These are phyloP conservation scores for Neopestalotiopsis rosae DNA, from an alignment of 2,329 filamentous ascomycete species.

Conservation along the genomic window DNA sequence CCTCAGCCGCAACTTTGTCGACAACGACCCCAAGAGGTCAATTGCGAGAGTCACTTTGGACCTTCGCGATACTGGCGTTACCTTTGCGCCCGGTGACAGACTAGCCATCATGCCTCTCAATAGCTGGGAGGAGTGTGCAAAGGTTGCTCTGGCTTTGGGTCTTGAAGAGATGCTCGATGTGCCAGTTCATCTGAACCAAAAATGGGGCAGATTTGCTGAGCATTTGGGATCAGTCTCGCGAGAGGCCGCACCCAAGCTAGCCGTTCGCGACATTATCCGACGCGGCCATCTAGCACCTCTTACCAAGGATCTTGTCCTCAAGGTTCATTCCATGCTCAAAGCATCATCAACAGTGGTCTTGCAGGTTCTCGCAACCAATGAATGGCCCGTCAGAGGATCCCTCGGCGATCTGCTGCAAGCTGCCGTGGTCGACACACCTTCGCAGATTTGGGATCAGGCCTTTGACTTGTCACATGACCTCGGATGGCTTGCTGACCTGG, in stretches of 20 bases:
- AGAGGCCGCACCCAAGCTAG: slow-evolving; percentile 38
- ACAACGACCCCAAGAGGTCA: slow-evolving; percentile 49
- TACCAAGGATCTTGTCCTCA: slow-evolving; percentile 55
- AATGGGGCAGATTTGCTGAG: slow-evolving; percentile 53
- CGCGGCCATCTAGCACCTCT: slow-evolving; percentile 57
- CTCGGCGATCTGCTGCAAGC: slow-evolving; percentile 56
- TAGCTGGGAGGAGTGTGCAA: slow-evolving; percentile 59
- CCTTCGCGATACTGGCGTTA: slow-evolving; percentile 57
- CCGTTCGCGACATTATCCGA: slow-evolving; percentile 54
- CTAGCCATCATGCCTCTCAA: slow-evolving; percentile 62
- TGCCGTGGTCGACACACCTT: slow-evolving; percentile 52
- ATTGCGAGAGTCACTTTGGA: slow-evolving; percentile 57
- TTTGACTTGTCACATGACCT: slow-evolving; percentile 50
- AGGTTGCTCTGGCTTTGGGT: slow-evolving; percentile 56
- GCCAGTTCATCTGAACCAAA: slow-evolving; percentile 41
- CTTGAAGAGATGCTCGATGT: slow-evolving; percentile 52
- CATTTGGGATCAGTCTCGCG: slow-evolving; percentile 48
- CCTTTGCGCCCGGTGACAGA: slow-evolving; percentile 57
- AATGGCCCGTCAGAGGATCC: slow-evolving; percentile 57
- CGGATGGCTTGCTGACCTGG: slow-evolving; percentile 51
- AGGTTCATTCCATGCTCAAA: slow-evolving; percentile 51
- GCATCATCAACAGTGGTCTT: slow-evolving; percentile 56
- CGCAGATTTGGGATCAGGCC: slow-evolving; percentile 55
- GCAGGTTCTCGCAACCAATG: slow-evolving; percentile 52
- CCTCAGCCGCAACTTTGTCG: slow-evolving; percentile 50